phyloP scores from a whole-genome alignment of 163 green algal species.

The Picocystis sp. region DNA sequence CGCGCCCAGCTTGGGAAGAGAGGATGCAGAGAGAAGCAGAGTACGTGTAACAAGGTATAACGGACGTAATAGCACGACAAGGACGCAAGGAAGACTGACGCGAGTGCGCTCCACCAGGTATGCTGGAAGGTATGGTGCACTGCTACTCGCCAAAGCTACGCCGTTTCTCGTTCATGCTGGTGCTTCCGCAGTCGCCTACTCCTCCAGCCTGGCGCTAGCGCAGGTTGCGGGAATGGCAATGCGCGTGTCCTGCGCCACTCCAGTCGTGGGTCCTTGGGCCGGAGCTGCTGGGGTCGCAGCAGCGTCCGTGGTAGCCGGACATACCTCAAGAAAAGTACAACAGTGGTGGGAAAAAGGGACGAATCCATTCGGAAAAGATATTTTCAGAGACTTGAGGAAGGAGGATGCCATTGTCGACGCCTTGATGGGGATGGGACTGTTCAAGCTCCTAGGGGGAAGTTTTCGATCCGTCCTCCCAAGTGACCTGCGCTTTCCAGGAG shows the following conservation, averaged over 20 bases:
- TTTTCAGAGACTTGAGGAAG: not conserved
- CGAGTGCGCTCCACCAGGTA: too few species aligned
- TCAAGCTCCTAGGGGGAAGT: conserved; percentile 42
- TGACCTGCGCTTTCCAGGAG: conserved; percentile 44
- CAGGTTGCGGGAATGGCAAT: conserved; percentile 16
- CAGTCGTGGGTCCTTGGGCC: conserved; percentile 29
- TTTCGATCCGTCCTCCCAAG: conserved; percentile 53
- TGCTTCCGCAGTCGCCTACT: conserved; percentile 29
- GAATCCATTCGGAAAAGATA: not conserved
- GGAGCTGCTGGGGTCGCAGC: conserved; percentile 36
- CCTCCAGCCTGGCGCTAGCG: conserved; percentile 18
- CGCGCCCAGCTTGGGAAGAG: too few species aligned
- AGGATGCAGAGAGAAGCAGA: too few species aligned
- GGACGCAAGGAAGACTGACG: too few species aligned
- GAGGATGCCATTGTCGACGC: conserved; percentile 20
- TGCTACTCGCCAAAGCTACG: too few species aligned
- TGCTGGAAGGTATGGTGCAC: too few species aligned
- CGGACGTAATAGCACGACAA: too few species aligned
- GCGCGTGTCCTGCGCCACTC: conserved; percentile 48
- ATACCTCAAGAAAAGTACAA: conserved; percentile 20
- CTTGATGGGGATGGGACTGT: conserved; percentile 31
- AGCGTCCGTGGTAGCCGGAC: conserved; percentile 35
- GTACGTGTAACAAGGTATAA: too few species aligned
- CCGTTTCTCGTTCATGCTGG: conserved; percentile 30
- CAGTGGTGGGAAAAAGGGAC: conserved; percentile 2